A percentile compares a stretch with the other conserved stretches of the same genome.
These are phyloP conservation scores for Lachancea lanzarotensis DNA, from an alignment of 805 yeast species.

Conservation along the genomic window DNA sequence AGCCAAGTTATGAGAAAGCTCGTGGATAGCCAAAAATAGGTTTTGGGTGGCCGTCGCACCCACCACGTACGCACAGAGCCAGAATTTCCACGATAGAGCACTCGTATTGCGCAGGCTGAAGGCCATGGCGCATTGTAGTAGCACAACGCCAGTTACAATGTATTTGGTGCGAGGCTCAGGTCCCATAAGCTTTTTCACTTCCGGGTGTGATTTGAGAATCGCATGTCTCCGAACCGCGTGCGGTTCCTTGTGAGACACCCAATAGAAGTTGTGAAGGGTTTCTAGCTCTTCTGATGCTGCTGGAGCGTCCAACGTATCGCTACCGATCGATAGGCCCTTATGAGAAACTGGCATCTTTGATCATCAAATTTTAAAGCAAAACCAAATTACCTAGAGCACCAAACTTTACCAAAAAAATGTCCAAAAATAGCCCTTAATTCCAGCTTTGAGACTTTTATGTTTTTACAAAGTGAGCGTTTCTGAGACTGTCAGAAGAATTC, in stretches of 20 bases:
- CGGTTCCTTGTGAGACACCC: slow-evolving; percentile 81
- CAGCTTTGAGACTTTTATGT: too few relatives aligned
- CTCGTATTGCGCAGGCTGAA: slow-evolving; percentile 50
- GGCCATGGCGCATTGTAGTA: slow-evolving; percentile 61
- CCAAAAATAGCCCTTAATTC: too few relatives aligned
- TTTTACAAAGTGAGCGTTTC: too few relatives aligned
- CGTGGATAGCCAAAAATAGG: slow-evolving; percentile 81
- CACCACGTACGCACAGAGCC: slow-evolving; percentile 61
- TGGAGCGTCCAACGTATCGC: slow-evolving; percentile 25
- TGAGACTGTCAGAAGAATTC: too few relatives aligned
- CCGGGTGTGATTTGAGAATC: slow-evolving; percentile 70
- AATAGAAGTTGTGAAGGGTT: slow-evolving; percentile 59
- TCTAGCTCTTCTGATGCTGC: slow-evolving; percentile 26
- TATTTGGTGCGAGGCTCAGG: slow-evolving; percentile 83
- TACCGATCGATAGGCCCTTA: slow-evolving; percentile 10
- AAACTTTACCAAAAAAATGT: too few relatives aligned
- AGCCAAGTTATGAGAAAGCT: slow-evolving; percentile 75
- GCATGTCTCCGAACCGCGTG: slow-evolving; percentile 67
- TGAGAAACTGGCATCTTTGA: slow-evolving; percentile 10
- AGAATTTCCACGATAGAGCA: slow-evolving; percentile 47
- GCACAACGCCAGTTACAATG: slow-evolving; percentile 58
- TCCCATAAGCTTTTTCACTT: slow-evolving; percentile 73
- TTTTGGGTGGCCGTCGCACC: slow-evolving; percentile 89
- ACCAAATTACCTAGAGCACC: too few relatives aligned
- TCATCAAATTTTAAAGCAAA: too few relatives aligned